Base-by-base conservation (phyloP, 495 filamentous ascomycete species). In the Penicillium coprophilum region DNA sequence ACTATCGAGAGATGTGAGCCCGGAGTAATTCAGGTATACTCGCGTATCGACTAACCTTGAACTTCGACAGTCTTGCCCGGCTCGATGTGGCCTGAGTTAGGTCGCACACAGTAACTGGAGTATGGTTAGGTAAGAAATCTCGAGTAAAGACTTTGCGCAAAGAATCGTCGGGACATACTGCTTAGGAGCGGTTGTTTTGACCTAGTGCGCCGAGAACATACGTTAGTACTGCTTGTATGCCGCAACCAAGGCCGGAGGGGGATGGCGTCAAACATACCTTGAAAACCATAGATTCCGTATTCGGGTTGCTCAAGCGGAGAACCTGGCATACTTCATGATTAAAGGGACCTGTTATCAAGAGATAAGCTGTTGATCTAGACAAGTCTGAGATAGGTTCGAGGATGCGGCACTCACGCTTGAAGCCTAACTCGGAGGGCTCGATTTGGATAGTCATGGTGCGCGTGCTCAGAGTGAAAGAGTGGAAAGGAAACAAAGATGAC, bases 101-200 rank as follows among this genome's bases (percentile, higher is more conserved):
- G 95, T 56, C 95, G 88, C 31, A 98, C 94, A 68, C 94, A 97
- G 76, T 98, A 98, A 76, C 93, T 97, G 60, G n/a, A 31, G 41
- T 50, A 54, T 39, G 21, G 39, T 77, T 58, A 71, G 69, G 63
- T 46, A 66, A 30, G 12, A n/a, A 20, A 47, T 55, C 46, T 17
- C 27, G 39, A 3, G 3, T 24, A 30, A 15, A 27, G 21, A 13
- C 8, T 11, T 21, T 34, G 46, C 52, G 48, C 30, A 57, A 36
- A 31, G 28, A 17, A 28, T 36, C 6, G 41, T n/a, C 28, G 59
- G 46, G 30, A 71, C 90, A 66, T 90, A 98, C 93, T 97, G 93
- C 75, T 98, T 97, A 6, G 95, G 94, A 27, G 95, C 95, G 55
- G 94, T 98, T 38, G 94, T 98, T 85, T 98, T 98, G 69, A 98